Base-by-base conservation (phyloP, 306 rosid species). In the Cyamopsis tetragonoloba region DNA sequence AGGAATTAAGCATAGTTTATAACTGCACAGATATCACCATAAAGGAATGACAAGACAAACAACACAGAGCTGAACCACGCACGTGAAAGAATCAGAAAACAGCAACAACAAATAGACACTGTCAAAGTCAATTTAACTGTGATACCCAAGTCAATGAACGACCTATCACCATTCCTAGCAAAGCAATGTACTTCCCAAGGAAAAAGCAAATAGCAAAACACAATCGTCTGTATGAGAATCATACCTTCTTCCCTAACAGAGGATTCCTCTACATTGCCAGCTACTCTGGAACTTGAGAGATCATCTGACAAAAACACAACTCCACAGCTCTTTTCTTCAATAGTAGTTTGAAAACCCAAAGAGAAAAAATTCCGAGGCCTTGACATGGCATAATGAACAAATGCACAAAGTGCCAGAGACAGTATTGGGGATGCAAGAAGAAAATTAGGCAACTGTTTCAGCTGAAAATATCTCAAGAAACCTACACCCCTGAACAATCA, bases 371-470 rank as follows among this genome's bases (percentile, higher is more conserved):
- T 69, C 62, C 19, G 59, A 37, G 98, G 88, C 75, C 81, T 81
- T n/a, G 88, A 89, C 81, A 84, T 89, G 12, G 90, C 96, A 32
- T 84, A 88, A 68, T 86, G 82, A 68, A 86, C 78, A 42, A 93
- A 22, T 28, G 98, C 83, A 77, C 74, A 89, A 68, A 89, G 54
- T 31, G 88, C 83, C 79, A 93, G 66, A 69, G 96, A 86, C 61
- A 89, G 76, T 56, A 88, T 80, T 2, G 98, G 98, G 7, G 87
- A 86, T 43, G 97, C 96, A 37, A 93, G 87, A 56, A 89, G 88
- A 73, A 93, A 93, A 79, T 93, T 93, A 17, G 95, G 98, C 82
- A 93, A 68, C 81, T 84, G 97, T 68, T 89, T 84, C 59, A 93
- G 70, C 79, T 73, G 97, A 76, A 89, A 93, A 70, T 86, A 86